A percentile compares a stretch with the other conserved stretches of the same genome.
These are phyloP conservation scores for Berberis vulgaris DNA, from an alignment of 164 flowering plant genomes.

Conservation along the genomic window DNA sequence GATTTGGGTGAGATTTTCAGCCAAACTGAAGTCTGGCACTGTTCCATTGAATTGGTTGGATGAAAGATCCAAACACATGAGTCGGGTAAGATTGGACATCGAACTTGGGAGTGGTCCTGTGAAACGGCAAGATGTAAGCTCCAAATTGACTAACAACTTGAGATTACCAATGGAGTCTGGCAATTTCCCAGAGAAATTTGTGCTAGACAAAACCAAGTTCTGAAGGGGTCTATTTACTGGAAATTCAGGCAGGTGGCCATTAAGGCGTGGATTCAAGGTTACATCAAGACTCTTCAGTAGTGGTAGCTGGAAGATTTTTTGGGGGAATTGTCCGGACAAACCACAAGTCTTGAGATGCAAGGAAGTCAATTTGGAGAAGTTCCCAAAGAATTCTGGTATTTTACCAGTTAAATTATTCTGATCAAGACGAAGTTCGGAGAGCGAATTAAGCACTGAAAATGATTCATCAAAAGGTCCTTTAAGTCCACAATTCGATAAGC, in stretches of 20 bases:
- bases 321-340: conserved; percentile 28
- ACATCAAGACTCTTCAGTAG: conserved; percentile 20
- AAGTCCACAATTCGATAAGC: conserved; percentile 22
- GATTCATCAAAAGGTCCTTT: conserved; percentile 22
- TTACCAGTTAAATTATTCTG: conserved; percentile 18
- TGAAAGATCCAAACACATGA: conserved; percentile 39
- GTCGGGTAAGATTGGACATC: conserved; percentile 16
- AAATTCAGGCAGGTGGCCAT: conserved; percentile 25
- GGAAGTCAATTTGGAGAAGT: conserved; percentile 20
- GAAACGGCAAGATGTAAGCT: conserved; percentile 20
- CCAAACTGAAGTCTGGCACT: conserved; percentile 22
- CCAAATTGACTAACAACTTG: conserved; percentile 20
- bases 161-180: conserved; percentile 30
- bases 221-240: conserved; percentile 16
- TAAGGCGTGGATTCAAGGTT: conserved; percentile 13
- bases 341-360: conserved; percentile 20
- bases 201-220: conserved; percentile 15
- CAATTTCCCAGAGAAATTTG: conserved; percentile 26
- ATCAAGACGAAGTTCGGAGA: conserved; percentile 18
- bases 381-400: conserved; percentile 26
- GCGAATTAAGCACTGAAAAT: conserved; percentile 11
- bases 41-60: conserved; percentile 26
- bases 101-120: conserved; percentile 33
- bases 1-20: conserved; percentile 22
- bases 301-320: conserved; percentile 16